Evolutionary conservation across 2,329 filamentous ascomycete genomes (phyloP), one percentile per base, ranked within the genome.

Genomic region (Diaporthe amygdali): DNA sequence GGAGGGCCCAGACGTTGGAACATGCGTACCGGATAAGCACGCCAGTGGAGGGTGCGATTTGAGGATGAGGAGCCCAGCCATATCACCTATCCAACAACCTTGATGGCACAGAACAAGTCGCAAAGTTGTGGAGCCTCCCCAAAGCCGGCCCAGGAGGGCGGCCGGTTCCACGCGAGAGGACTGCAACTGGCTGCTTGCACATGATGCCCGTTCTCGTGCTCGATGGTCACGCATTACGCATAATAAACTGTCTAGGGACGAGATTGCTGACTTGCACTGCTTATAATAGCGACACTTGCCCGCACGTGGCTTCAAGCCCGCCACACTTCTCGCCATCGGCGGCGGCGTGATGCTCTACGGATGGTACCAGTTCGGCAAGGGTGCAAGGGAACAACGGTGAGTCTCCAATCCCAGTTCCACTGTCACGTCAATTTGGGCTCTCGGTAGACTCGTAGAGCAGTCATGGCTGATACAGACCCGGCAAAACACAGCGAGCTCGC

Each of bases 331-430:
- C 75, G 80, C 94, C 77, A 94, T 91, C 74, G 91, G 94, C 82
- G 93, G 90, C 76, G 88, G 88, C 68, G 85, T 98, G 76, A 95
- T 97, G 92, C 88, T 89, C 75, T 98, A 93, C 82, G 96, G 96
- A 73, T 97, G 96, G 89, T 98, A 94, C 84, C 93, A 92, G 83
- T 85, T 94, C 72, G 92, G 94, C 76, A 85, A 92, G 81, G 96
- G 95, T 71, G 93, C 96, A 76, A 89, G 94, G 77, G 96, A 99
- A 84, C 92, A 94, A 82, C 96, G 97, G 96, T 98, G 90, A 74
- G 92, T 84, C 44, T 55, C 12, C 46, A 64, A 22, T 49, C 30
- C 22, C 47, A 27, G 51, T 22, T 37, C 47, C 66, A 66, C 27
- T 12, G 39, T 68, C 55, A 54, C 14, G n/a, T 51, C 70, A 54